A percentile compares a stretch with the other conserved stretches of the same genome.
These are phyloP conservation scores for Excoecaria agallocha DNA, from an alignment of 345 rosid genomes.

Conservation along the genomic window DNA sequence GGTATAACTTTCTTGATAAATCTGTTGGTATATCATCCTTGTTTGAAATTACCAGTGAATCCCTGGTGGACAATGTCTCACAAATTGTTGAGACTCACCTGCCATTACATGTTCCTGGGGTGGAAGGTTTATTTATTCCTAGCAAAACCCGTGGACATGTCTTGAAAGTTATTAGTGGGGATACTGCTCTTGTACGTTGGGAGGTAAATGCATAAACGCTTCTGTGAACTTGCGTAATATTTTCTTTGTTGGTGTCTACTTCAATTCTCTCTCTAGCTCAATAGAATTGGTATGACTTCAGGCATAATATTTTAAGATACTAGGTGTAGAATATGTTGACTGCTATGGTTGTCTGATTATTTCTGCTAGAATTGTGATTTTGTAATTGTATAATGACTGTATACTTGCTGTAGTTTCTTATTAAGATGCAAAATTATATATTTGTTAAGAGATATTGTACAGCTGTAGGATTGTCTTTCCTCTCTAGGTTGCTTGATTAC, in stretches of 20 bases:
- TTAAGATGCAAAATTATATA: too few species aligned
- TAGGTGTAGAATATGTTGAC: too few species aligned
- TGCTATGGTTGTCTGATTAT: too few species aligned
- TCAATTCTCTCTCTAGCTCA: conserved; percentile 6
- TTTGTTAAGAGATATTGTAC: too few species aligned
- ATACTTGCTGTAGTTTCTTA: too few species aligned
- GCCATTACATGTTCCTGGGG: conserved; percentile 69
- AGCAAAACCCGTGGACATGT: conserved; percentile 68
- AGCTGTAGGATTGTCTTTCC: too few species aligned
- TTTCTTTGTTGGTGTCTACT: conserved; percentile 5
- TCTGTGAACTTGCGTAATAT: conserved; percentile 8
- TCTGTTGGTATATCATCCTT: conserved; percentile 78
- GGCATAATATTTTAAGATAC: neutral
- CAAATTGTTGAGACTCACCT: conserved; percentile 63
- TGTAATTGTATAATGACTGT: too few species aligned
- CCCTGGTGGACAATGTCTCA: conserved; percentile 47
- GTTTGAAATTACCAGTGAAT: conserved; percentile 57
- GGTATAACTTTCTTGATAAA: conserved; percentile 86
- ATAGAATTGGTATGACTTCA: neutral
- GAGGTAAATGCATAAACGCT: conserved; percentile 53
- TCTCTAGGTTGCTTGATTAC: too few species aligned
- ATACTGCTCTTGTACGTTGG: conserved; percentile 88
- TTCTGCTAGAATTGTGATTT: too few species aligned
- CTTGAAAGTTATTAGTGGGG: conserved; percentile 53
- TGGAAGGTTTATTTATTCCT: conserved; percentile 79